phyloP scores from a whole-genome alignment of 2,329 filamentous ascomycete species.

The Mycosphaerella sp. region DNA sequence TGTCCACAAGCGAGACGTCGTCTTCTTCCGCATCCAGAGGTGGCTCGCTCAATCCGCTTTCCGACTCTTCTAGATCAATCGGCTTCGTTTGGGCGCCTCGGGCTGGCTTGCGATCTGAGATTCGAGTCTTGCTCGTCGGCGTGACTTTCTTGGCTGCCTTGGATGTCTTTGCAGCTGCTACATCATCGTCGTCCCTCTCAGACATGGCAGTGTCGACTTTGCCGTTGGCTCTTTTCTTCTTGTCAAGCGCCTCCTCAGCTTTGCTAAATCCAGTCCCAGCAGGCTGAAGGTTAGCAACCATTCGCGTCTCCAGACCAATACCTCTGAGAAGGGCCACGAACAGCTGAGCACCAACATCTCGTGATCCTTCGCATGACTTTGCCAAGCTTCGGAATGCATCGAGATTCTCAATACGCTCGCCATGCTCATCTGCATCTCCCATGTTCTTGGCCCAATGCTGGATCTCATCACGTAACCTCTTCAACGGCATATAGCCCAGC shows the following conservation, averaged over 20 bases:
- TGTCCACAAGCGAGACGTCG: slow-evolving; percentile 55
- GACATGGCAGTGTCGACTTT: neutral
- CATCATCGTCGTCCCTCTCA: slow-evolving; percentile 11
- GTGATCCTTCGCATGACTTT: slow-evolving; percentile 66
- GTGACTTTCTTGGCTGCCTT: slow-evolving; percentile 17
- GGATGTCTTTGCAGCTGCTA: slow-evolving; percentile 13
- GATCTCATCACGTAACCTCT: slow-evolving; percentile 66
- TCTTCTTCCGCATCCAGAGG: slow-evolving; percentile 47
- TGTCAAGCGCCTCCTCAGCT: slow-evolving; percentile 65
- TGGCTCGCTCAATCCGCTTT: slow-evolving; percentile 40
- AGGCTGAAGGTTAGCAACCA: slow-evolving; percentile 80
- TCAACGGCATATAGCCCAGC: slow-evolving; percentile 76
- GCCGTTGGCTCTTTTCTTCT: slow-evolving; percentile 29
- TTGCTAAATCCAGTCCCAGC: slow-evolving; percentile 89
- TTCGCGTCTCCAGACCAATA: slow-evolving; percentile 71
- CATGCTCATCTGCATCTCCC: slow-evolving; percentile 60
- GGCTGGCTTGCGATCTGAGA: slow-evolving; percentile 25
- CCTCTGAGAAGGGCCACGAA: slow-evolving; percentile 81
- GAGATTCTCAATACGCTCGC: slow-evolving; percentile 65
- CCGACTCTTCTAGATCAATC: slow-evolving; percentile 46
- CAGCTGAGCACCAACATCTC: slow-evolving; percentile 81
- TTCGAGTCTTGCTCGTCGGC: slow-evolving; percentile 13
- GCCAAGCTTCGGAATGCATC: slow-evolving; percentile 65
- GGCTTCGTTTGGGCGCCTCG: slow-evolving; percentile 34
- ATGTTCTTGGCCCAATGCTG: slow-evolving; percentile 61